Evolutionary conservation across 495 filamentous ascomycete species (phyloP), one percentile per base, ranked within the genome.

Genomic region (Talaromyces borbonicus): DNA sequence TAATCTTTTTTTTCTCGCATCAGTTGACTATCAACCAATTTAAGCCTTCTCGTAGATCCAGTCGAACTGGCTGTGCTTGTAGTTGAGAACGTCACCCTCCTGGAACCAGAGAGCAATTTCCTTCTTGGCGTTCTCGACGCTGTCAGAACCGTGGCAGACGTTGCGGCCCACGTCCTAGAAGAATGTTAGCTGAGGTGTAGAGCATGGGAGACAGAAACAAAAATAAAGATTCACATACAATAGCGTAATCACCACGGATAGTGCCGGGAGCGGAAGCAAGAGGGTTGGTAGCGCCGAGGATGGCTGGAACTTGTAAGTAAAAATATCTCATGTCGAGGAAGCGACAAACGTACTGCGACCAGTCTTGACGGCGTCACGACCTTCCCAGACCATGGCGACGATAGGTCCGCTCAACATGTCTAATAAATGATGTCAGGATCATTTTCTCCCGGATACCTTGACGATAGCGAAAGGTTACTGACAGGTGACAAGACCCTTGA

Each of bases 301-400:
- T 77, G 67, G 71, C 79, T 86, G 52, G 30, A 27, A 51, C 43
- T 27, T 29, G 58, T 57, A 56, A 49, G 46, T 32, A 30, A n/a
- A n/a, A 16, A 0, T n/a, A 8, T 20, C 8, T 39, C 6, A 5
- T 15, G 8, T 5, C 23, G 20, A 29, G n/a, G n/a, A 15, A 27
- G 18, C 27, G 18, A 11, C 27, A 15, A 14, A 68, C 78, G 49
- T 81, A 85, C 81, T 68, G 65, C 92, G 92, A 66, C 92, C 92
- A 57, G 88, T 95, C 82, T 98, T 98, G 77, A 95, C 89, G 63
- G 79, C 92, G 56, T 96, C 89, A 73, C 81, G 82, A 56, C 92
- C 92, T 69, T 97, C 87, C 92, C 92, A 98, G 67, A 98, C 83
- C 90, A 96, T 98, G 68, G 92, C 92, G 75, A 76, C 81, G 74